Evolutionary conservation across 2,329 filamentous ascomycete species (phyloP).

Genomic region (Calonectria multiphialidica): DNA sequence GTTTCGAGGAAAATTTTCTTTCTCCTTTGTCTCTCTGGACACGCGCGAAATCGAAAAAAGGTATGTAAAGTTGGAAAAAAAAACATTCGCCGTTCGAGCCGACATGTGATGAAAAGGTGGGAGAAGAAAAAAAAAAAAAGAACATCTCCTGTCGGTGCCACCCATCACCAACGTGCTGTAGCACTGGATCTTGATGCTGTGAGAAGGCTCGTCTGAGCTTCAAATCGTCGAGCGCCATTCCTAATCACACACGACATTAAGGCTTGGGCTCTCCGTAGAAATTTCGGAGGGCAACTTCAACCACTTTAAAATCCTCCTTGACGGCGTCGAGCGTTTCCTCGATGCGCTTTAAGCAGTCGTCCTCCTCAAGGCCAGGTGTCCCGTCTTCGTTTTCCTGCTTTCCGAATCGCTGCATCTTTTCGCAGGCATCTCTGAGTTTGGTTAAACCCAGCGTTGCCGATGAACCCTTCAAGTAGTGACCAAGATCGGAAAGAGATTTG

Average conservation of each 20-base stretch:
- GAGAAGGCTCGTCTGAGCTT: not conserved
- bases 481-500: constrained; percentile 81
- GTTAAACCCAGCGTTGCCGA: constrained; percentile 92
- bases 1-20: constrained; percentile 9
- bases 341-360: constrained; percentile 78
- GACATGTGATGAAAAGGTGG: not conserved
- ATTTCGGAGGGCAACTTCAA: constrained; percentile 75
- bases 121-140: not conserved
- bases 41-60: constrained; percentile 14
- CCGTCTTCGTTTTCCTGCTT: constrained; percentile 85
- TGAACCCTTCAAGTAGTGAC: constrained; percentile 97
- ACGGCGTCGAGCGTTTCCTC: constrained; percentile 76
- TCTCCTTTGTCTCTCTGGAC: not conserved
- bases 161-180: not conserved
- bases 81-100: constrained; percentile 11
- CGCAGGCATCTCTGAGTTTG: constrained; percentile 92
- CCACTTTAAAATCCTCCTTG: constrained; percentile 82
- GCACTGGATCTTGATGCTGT: not conserved
- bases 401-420: constrained; percentile 96
- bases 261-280: constrained; percentile 65
- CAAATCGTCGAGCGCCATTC: not conserved
- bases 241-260: not conserved
- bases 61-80: constrained; percentile 20
- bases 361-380: constrained; percentile 72
- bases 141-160: not conserved